Evolutionary conservation across 2,329 filamentous ascomycete species (phyloP), one percentile per base, ranked within the genome.

Genomic region (Emergomyces africanus): DNA sequence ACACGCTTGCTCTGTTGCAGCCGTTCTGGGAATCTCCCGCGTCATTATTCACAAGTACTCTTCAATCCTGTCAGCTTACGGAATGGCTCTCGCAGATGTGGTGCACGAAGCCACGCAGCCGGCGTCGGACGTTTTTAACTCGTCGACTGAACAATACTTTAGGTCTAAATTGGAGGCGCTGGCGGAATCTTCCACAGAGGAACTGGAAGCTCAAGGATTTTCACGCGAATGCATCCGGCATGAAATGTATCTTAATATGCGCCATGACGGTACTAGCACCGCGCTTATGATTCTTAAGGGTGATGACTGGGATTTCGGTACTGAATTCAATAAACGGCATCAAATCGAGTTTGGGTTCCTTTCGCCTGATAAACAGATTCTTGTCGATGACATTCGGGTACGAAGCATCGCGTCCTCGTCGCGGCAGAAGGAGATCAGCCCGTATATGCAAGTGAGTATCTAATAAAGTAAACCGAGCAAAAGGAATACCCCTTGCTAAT

Each of bases 271-370:
- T 1, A 79, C 77, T 1, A 77, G 79, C 55, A 79, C 77, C 0
- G 75, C 71, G 23, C 64, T 81, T 41, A 77, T 78, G 71, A 76
- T 81, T 18, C 65, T 76, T 4, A 71, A 72, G 87, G 88, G 5
- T 78, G 84, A 84, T 3, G 81, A 86, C 58, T 90, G 87, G 83
- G 87, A 87, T 1, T 96, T 92, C 72, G 87, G 86, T 1, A 82
- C 85, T 62, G 89, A 89, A 0, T 96, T 97, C 69, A 79, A 92
- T 42, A 84, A 85, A 66, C 88, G 95, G 64, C 92, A 96, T 70
- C 85, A 89, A 54, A 88, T 92, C 67, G 91, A 96, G 67, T 96
- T 96, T 69, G 90, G 90, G 0, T 96, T 96, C 69, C 94, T 89
- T 0, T 84, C 83, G 15, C 25, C 46, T 25, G 89, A 95, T 57